Evolutionary conservation across 768 basidiomycete genomes (phyloP), one percentile per base, ranked within the genome.

Genomic region (Psilocybe azurescens): DNA sequence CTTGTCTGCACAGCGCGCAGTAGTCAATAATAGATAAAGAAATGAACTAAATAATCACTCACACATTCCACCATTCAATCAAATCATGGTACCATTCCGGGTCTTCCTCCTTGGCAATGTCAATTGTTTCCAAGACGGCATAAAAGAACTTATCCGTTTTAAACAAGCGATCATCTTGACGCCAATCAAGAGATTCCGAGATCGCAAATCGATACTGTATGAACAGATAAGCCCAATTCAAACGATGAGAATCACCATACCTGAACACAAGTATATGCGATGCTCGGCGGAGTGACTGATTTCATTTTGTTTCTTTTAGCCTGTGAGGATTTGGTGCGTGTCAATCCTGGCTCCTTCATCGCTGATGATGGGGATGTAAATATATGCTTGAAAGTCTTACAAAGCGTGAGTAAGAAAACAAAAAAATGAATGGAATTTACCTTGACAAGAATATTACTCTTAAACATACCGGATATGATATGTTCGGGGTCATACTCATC

Each of bases 401-500:
- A 30, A 10, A 36, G 32, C 13, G n/a, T 18, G 38, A 6, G 20
- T 32, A 14, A 11, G 20, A 46, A 20, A 41, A 13, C 5, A 20
- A 18, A 16, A n/a, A 39, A 41, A 41, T 46, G 14, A 16, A 36
- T 36, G 20, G 20, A 20, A 36, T 7, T 13, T 50, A 61, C 60
- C 54, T 51, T 50, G 5, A 61, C 36, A 14, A 61, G 39, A 20
- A 50, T 32, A 2, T 13, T 36, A 10, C 30, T 56, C 18, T 36
- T 46, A 14, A 61, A 50, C 36, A 61, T 20, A 2, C 44, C 47
- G 5, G 18, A 16, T 18, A 28, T n/a, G 2, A 53, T 7, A 29
- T 60, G 28, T 2, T 60, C 53, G 6, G 52, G 53, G 41, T 60
- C 59, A 6, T 60, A 60, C 7, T 47, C 44, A 18, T 54, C 46